A percentile compares a stretch with the other conserved stretches of the same genome.
Conservation (phyloP, 805 yeast species). For the Metschnikowia picachoensis region DNA sequence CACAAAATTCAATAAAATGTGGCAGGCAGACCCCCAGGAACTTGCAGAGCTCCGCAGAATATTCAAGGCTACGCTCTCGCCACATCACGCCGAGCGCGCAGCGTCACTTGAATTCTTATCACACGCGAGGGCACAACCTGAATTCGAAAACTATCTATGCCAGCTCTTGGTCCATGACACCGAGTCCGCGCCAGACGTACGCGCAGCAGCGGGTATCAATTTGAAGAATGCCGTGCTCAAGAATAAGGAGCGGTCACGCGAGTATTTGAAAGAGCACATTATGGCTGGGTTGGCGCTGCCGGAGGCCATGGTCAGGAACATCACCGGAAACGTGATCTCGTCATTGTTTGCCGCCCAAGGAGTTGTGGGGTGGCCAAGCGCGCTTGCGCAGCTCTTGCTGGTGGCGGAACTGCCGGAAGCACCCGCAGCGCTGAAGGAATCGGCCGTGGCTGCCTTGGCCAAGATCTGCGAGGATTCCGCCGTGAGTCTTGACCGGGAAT, state of each 20-base stretch:
- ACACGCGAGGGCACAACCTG: slow-evolving; percentile 66
- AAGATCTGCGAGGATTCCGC: slow-evolving; percentile 91
- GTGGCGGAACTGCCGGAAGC: slow-evolving; percentile 31
- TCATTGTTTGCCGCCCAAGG: slow-evolving; percentile 71
- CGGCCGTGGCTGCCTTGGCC: slow-evolving; percentile 75
- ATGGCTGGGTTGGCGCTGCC: slow-evolving; percentile 52
- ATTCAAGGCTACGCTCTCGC: slow-evolving; percentile 67
- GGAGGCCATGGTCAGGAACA: slow-evolving; percentile 68
- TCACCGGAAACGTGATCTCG: slow-evolving; percentile 88
- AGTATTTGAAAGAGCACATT: slow-evolving; percentile 41
- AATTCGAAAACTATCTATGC: slow-evolving; percentile 76
- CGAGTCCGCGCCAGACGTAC: slow-evolving; percentile 45
- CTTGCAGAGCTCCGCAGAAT: slow-evolving; percentile 62
- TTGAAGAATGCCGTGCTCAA: slow-evolving; percentile 71
- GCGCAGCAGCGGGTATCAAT: slow-evolving; percentile 87
- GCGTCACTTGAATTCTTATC: slow-evolving; percentile 72
- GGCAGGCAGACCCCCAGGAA: slow-evolving; percentile 67
- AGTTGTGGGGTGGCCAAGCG: slow-evolving; percentile 66
- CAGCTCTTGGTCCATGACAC: slow-evolving; percentile 59
- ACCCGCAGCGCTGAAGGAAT: slow-evolving; percentile 47
- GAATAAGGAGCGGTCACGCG: slow-evolving; percentile 27
- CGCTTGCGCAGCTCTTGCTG: slow-evolving; percentile 64
- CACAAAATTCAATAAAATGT: slow-evolving; percentile 25
- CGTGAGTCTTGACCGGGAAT: slow-evolving; percentile 57
- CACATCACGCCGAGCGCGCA: slow-evolving; percentile 49